Percentiles rank a stretch among this genome's conserved stretches.
Conservation (phyloP, 768 basidiomycete species). For the Psilocybe subaeruginosa region DNA sequence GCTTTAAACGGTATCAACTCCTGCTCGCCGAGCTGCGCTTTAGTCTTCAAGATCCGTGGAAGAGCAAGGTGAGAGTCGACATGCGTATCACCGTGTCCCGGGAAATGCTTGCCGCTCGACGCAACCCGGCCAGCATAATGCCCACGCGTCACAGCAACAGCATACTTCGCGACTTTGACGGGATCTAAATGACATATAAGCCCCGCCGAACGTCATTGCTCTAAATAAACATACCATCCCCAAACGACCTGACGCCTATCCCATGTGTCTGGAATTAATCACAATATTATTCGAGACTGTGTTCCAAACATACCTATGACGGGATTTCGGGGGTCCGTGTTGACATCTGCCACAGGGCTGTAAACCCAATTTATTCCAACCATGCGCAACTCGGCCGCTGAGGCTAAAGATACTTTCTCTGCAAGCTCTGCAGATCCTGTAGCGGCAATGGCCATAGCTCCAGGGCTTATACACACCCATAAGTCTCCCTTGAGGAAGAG, state of each 20-base stretch:
- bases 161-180: conserved; percentile 49
- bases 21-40: conserved; percentile 39
- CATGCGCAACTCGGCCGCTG: conserved; percentile 57
- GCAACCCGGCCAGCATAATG: conserved; percentile 54
- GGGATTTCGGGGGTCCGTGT: conserved; percentile 69
- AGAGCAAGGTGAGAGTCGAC: conserved; percentile 72
- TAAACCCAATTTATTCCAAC: conserved; percentile 75
- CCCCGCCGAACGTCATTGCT: neutral
- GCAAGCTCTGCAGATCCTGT: conserved; percentile 49
- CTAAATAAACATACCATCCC: conserved; percentile 50
- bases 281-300: neutral
- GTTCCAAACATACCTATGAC: conserved; percentile 57
- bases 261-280: too few species aligned
- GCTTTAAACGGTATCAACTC: conserved; percentile 65
- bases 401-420: conserved; percentile 46
- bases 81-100: conserved; percentile 75
- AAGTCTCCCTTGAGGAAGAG: neutral
- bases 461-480: conserved; percentile 49
- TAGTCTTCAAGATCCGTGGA: conserved; percentile 59
- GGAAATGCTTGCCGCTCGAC: conserved; percentile 71
- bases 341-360: conserved; percentile 74
- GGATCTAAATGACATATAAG: conserved; percentile 45
- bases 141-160: conserved; percentile 48
- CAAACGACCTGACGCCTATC: conserved; percentile 69
- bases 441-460: conserved; percentile 73